These are phyloP conservation scores for Lasiodiplodia gonubiensis DNA, from an alignment of 2,329 filamentous ascomycete species.

Conservation along the genomic window DNA sequence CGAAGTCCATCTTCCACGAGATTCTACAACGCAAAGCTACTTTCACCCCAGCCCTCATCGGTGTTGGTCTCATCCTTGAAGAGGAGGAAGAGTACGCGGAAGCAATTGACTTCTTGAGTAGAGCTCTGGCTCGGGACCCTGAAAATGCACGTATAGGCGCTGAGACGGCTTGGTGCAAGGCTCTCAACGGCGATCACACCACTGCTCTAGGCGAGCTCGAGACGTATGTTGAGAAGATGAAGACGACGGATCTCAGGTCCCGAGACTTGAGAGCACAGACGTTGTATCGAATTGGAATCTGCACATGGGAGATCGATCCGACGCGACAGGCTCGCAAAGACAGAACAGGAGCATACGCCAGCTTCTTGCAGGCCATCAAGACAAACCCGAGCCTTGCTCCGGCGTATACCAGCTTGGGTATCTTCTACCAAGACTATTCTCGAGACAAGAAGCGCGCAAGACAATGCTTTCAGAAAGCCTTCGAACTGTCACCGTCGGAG, in stretches of 20 bases:
- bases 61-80: conserved; percentile 88
- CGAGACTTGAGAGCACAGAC: conserved; percentile 82
- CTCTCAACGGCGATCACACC: conserved; percentile 76
- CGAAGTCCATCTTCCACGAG: conserved; percentile 81
- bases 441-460: conserved; percentile 84
- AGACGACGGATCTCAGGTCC: conserved; percentile 64
- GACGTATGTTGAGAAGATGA: conserved; percentile 69
- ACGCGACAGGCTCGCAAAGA: conserved; percentile 77
- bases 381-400: conserved; percentile 87
- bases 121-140: conserved; percentile 75
- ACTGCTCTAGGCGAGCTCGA: conserved; percentile 73
- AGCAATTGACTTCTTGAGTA: conserved; percentile 79
- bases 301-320: conserved; percentile 82
- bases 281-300: conserved; percentile 84
- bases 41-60: conserved; percentile 82
- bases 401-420: conserved; percentile 86
- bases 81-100: conserved; percentile 88
- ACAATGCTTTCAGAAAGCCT: conserved; percentile 95
- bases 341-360: conserved; percentile 80
- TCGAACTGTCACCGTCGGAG: conserved; percentile 88
- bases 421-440: conserved; percentile 90
- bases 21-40: conserved; percentile 77
- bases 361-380: conserved; percentile 83
- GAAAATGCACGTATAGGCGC: conserved; percentile 79
- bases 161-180: conserved; percentile 92